phyloP scores from a whole-genome alignment of 2,329 filamentous ascomycete genomes.

The Sporothrix humicola region DNA sequence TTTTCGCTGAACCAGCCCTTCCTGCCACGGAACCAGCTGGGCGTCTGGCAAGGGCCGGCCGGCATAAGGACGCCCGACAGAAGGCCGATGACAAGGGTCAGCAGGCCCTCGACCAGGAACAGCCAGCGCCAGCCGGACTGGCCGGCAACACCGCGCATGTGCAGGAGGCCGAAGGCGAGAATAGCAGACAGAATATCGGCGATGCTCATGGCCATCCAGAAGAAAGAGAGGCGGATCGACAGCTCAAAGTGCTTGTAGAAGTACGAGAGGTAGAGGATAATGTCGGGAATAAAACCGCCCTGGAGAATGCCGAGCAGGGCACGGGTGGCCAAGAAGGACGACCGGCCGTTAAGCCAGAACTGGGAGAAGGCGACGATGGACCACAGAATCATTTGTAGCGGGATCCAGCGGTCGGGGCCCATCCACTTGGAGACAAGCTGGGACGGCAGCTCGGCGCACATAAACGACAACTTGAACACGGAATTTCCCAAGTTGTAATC shows the following conservation, averaged over 20 bases:
- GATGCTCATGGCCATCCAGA: constrained; percentile 50
- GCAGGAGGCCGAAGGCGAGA: constrained; percentile 50
- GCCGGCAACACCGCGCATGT: constrained; percentile 48
- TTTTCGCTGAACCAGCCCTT: constrained; percentile 65
- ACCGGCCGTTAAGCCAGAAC: constrained; percentile 49
- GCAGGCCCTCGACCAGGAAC: constrained; percentile 60
- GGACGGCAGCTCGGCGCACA: constrained; percentile 64
- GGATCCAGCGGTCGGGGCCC: constrained; percentile 65
- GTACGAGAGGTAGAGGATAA: constrained; percentile 53
- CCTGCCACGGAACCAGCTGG: constrained; percentile 58
- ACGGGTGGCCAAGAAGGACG: constrained; percentile 49
- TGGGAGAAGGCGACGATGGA: constrained; percentile 59
- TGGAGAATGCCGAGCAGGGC: constrained; percentile 51
- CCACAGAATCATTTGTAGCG: constrained; percentile 62
- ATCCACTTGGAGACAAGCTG: constrained; percentile 65
- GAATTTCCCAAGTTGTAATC: constrained; percentile 57
- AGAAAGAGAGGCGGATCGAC: constrained; percentile 49
- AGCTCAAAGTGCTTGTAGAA: constrained; percentile 53
- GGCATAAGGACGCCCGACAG: constrained; percentile 63
- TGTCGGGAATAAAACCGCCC: constrained; percentile 55
- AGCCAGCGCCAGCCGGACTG: constrained; percentile 56
- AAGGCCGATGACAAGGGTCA: constrained; percentile 57
- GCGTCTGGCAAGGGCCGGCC: constrained; percentile 56
- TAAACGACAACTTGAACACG: constrained; percentile 56
- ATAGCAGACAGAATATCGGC: constrained; percentile 50